Evolutionary conservation across 768 basidiomycete species (phyloP).

Genomic region (Hydnum rufescens): DNA sequence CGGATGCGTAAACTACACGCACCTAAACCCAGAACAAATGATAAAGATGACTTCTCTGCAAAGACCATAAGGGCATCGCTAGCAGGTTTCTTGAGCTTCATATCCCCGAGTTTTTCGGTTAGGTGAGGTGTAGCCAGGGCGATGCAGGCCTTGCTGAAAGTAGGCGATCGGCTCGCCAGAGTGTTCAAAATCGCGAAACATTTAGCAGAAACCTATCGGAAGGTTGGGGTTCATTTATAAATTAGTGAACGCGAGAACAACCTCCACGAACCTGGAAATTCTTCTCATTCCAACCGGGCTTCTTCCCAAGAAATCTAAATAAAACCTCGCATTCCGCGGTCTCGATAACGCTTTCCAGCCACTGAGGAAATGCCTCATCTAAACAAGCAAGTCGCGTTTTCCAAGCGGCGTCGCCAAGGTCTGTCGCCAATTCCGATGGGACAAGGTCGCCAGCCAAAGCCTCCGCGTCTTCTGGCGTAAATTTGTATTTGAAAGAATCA

Average conservation of each 20-base stretch:
- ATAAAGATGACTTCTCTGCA: conserved; percentile 82
- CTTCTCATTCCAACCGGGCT: conserved; percentile 88
- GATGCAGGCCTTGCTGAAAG: conserved; percentile 68
- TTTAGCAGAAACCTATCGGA: conserved; percentile 64
- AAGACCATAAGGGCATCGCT: conserved; percentile 69
- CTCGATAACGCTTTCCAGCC: conserved; percentile 49
- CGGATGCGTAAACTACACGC: conserved; percentile 12
- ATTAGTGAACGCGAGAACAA: not conserved
- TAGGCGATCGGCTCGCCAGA: conserved; percentile 59
- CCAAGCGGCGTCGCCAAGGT: conserved; percentile 81
- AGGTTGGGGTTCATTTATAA: conserved; percentile 8
- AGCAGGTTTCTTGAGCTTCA: conserved; percentile 92
- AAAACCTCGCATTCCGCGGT: conserved; percentile 73
- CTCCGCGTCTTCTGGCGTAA: conserved; percentile 84
- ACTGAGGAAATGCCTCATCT: conserved; percentile 55
- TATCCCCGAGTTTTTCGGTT: conserved; percentile 85
- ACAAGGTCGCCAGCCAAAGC: conserved; percentile 50
- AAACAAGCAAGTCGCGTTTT: conserved; percentile 74
- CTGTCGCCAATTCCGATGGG: conserved; percentile 46
- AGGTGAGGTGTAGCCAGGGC: conserved; percentile 68
- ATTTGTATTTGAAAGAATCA: conserved; percentile 81
- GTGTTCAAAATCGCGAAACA: conserved; percentile 56
- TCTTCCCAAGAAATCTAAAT: conserved; percentile 72
- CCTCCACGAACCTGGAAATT: conserved; percentile 65
- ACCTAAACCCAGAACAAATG: conserved; percentile 91